Conservation (phyloP, 345 rosid species). For the Citropsis articulata region DNA sequence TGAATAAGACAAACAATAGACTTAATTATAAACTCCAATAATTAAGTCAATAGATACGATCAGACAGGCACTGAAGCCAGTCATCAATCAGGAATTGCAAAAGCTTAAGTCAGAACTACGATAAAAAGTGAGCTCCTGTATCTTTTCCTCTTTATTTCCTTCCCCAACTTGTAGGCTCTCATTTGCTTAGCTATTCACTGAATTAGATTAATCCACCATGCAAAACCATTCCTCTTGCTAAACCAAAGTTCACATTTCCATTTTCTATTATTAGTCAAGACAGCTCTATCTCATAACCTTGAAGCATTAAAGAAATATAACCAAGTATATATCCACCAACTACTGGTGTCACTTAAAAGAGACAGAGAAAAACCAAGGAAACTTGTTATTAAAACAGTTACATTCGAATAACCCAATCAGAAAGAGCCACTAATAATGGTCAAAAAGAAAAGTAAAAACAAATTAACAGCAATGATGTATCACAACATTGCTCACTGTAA, state of each 20-base stretch:
- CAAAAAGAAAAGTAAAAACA: neutral
- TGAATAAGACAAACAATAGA: neutral
- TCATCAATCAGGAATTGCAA: neutral
- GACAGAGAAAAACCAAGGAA: neutral
- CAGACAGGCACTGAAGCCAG: neutral
- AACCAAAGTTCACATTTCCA: neutral
- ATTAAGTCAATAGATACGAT: neutral
- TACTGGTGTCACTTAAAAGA: neutral
- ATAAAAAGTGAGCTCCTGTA: neutral
- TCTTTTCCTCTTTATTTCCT: neutral
- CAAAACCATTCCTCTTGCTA: too few species aligned
- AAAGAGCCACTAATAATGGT: neutral
- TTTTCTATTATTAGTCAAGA: neutral
- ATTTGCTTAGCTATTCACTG: neutral
- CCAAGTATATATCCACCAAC: neutral
- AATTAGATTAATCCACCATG: neutral
- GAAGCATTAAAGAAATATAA: neutral
- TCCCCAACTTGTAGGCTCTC: neutral
- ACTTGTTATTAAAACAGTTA: neutral
- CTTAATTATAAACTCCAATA: neutral
- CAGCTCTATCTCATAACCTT: neutral
- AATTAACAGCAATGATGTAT: neutral
- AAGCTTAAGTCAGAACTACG: neutral
- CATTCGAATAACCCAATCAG: neutral
- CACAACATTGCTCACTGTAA: neutral